Evolutionary conservation across 495 filamentous ascomycete genomes (phyloP).

Genomic region (Xeromyces bisporus): DNA sequence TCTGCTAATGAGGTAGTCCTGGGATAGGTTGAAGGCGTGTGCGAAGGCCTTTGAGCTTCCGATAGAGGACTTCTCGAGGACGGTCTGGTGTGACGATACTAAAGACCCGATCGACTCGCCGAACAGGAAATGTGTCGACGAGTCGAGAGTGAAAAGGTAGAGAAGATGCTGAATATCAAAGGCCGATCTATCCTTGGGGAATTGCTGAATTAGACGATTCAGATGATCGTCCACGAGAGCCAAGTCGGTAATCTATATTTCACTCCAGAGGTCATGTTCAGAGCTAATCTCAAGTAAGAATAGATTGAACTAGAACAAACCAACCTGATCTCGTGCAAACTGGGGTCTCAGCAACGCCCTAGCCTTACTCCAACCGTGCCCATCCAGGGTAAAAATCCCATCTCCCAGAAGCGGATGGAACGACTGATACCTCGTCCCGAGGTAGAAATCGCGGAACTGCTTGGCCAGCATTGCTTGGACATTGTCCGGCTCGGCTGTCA

Average conservation of each 20-base stretch:
- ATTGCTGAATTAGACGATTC: slow-evolving; percentile 29
- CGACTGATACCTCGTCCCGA: slow-evolving; percentile 27
- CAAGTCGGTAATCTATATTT: slow-evolving; percentile 23
- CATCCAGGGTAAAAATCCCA: slow-evolving; percentile 59
- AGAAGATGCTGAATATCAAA: slow-evolving; percentile 47
- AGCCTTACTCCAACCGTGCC: slow-evolving; percentile 44
- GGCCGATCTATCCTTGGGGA: slow-evolving; percentile 27
- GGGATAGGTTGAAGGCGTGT: slow-evolving; percentile 26
- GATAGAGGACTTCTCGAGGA: slow-evolving; percentile 17
- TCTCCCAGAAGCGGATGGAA: slow-evolving; percentile 37
- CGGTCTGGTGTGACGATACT: slow-evolving; percentile 6
- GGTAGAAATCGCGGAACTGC: slow-evolving; percentile 53
- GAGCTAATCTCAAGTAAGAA: not conserved
- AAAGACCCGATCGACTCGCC: slow-evolving; percentile 36
- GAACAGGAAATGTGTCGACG: slow-evolving; percentile 51
- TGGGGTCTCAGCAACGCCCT: slow-evolving; percentile 36
- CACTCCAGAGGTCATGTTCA: not conserved
- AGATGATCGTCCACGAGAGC: slow-evolving; percentile 40
- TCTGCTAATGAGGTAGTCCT: slow-evolving; percentile 20
- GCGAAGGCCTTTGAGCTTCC: slow-evolving; percentile 26
- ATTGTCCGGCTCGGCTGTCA: slow-evolving; percentile 65
- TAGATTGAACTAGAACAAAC: slow-evolving; percentile 1
- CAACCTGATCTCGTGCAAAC: slow-evolving; percentile 33
- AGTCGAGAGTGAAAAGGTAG: slow-evolving; percentile 46
- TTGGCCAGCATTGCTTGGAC: slow-evolving; percentile 71